Conservation (phyloP, 106 monocot species). For the Phalaenopsis aphrodite region DNA sequence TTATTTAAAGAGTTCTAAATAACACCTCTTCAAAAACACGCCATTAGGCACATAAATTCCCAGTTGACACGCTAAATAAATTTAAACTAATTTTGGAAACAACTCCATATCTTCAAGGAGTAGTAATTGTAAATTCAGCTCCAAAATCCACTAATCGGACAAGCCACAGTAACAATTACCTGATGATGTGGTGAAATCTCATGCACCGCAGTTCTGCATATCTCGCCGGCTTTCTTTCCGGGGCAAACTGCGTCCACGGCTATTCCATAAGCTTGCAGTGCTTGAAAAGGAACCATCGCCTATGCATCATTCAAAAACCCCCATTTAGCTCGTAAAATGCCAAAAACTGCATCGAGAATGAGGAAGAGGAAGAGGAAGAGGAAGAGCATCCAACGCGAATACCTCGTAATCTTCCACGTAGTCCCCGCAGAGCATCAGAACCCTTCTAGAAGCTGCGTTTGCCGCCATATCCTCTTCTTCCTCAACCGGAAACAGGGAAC, state of each 20-base stretch:
- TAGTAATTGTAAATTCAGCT: too few species aligned
- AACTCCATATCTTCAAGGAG: too few species aligned
- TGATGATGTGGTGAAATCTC: slow-evolving; percentile 39
- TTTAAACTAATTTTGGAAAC: too few species aligned
- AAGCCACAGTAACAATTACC: slow-evolving; percentile 22
- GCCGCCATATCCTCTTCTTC: neutral
- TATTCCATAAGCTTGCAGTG: slow-evolving; percentile 74
- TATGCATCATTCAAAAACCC: slow-evolving; percentile 2
- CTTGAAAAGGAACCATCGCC: slow-evolving; percentile 85
- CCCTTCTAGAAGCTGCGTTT: neutral
- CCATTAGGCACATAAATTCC: too few species aligned
- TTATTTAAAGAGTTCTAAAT: too few species aligned
- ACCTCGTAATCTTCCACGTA: slow-evolving; percentile 23
- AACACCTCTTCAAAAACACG: too few species aligned
- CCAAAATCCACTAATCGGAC: neutral
- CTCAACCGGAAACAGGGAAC: neutral
- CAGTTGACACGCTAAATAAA: too few species aligned
- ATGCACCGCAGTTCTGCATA: slow-evolving; percentile 76
- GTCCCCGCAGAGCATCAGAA: slow-evolving; percentile 17
- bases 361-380: neutral
- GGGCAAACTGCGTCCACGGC: slow-evolving; percentile 80
- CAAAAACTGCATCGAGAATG: neutral
- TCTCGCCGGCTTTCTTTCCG: slow-evolving; percentile 67
- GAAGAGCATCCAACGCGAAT: neutral
- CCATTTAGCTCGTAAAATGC: neutral